These are phyloP conservation scores for Tuber calosporum DNA, from an alignment of 495 filamentous ascomycete genomes.

Conservation along the genomic window DNA sequence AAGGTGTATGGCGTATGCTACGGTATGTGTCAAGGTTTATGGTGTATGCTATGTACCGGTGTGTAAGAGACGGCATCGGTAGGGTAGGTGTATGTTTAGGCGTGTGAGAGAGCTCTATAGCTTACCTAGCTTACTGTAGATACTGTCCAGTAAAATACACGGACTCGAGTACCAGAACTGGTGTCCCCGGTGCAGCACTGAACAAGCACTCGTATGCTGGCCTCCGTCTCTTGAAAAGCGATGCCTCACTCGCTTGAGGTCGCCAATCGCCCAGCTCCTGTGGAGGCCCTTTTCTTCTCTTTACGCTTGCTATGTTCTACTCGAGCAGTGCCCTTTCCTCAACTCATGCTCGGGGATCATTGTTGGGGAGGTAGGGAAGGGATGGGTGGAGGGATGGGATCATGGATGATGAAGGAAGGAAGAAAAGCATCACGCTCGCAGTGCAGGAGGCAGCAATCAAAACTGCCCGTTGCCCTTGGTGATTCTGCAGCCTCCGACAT, in stretches of 20 bases:
- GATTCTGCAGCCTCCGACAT: constrained; percentile 1
- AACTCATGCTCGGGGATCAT: background rate
- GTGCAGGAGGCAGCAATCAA: background rate
- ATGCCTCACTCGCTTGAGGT: background rate
- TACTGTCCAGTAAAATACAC: background rate
- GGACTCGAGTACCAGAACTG: background rate
- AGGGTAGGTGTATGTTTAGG: background rate
- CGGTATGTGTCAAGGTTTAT: background rate
- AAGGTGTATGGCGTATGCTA: background rate
- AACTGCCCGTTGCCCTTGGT: constrained; percentile 4
- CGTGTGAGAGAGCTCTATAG: background rate
- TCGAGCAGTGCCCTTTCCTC: background rate
- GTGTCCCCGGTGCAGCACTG: no score
- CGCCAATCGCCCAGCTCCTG: background rate
- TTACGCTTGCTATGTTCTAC: no score
- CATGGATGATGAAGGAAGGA: background rate
- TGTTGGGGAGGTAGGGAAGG: background rate
- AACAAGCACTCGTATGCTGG: no score
- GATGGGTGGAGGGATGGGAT: constrained; percentile 2
- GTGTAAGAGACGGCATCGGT: no score
- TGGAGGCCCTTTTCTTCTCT: background rate
- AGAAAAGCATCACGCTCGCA: background rate
- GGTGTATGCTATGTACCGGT: no score
- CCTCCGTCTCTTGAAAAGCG: background rate
- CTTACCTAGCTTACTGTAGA: background rate